Evolutionary conservation across 495 filamentous ascomycete species (phyloP), one percentile per base, ranked within the genome.

Genomic region (Rusavskia elegans): DNA sequence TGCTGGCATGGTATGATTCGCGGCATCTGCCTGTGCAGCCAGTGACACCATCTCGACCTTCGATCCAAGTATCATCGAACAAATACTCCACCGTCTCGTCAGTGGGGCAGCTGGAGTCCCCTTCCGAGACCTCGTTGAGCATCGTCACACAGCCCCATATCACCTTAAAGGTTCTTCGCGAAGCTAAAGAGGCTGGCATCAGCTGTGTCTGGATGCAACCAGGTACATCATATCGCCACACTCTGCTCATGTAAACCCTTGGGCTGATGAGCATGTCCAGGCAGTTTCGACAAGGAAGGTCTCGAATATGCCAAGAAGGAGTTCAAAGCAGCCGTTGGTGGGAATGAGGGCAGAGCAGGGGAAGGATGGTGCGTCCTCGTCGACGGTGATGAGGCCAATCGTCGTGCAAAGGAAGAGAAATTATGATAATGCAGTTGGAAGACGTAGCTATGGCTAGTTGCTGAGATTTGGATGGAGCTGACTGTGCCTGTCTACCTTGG

Each of bases 341-440:
- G 77, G 19, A 76, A 80, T 6, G 84, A 79, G 3, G 84, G 85
- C 9, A 53, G 54, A 29, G 84, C 77, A 21, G 66, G 72, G 37
- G 86, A 93, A 67, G 89, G 89, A 3, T 93, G 86, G 83, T 95
- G 89, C 66, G 86, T 97, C 35, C 66, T 95, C 50, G 88, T 95
- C 13, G 85, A 95, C 71, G 89, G 89, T 1, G 88, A 93, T 58
- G 38, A n/a, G 17, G 50, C 50, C 19, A 41, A 3, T 16, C 2
- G 20, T n/a, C 23, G 17, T 20, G 50, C 38, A 40, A 37, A 36
- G 48, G 30, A 16, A 37, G 23, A 50, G 30, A 50, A 37, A n/a
- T 10, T 17, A 39, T 13, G 20, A 50, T 21, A 6, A 3, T 50
- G 48, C 1, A 50, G 11, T 9, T 13, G n/a, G 27, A 20, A n/a